Evolutionary conservation across 1,284 basidiomycete genomes (phyloP).

Genomic region (Pseudozyma hubeiensis): DNA sequence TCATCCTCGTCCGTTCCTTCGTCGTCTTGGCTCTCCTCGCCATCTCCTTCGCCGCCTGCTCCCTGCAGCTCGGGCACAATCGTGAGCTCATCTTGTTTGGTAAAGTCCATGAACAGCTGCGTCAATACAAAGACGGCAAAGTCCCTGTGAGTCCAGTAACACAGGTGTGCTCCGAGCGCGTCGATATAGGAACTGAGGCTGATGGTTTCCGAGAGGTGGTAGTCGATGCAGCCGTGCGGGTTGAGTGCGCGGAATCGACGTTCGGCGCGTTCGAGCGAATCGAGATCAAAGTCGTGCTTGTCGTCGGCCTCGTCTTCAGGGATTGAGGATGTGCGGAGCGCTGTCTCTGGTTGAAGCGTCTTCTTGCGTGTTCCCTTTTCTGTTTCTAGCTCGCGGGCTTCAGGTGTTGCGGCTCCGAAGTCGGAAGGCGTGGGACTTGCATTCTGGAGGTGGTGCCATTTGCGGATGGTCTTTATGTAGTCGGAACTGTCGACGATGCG

Average conservation of each 20-base stretch:
- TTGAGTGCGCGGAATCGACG: conserved; percentile 62
- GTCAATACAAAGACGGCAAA: conserved; percentile 62
- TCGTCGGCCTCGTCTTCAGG: conserved; percentile 14
- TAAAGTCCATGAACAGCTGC: conserved; percentile 58
- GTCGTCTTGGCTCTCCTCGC: conserved; percentile 60
- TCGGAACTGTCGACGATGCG: conserved; percentile 30
- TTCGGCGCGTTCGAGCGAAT: conserved; percentile 41
- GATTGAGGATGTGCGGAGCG: conserved; percentile 9
- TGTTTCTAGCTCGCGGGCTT: conserved; percentile 6
- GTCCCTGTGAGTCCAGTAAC: conserved; percentile 60
- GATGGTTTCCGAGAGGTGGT: conserved; percentile 40
- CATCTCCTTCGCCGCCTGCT: conserved; percentile 21
- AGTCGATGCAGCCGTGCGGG: conserved; percentile 65
- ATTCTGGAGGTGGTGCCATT: conserved; percentile 32
- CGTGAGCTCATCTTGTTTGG: conserved; percentile 23
- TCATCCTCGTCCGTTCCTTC: conserved; percentile 11
- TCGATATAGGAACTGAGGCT: conserved; percentile 54
- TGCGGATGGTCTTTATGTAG: conserved; percentile 42
- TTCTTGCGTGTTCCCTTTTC: conserved; percentile 27
- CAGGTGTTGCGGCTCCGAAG: conserved; percentile 5
- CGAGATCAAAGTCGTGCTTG: conserved; percentile 26
- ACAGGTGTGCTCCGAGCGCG: conserved; percentile 59
- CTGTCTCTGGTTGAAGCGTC: conserved; percentile 20
- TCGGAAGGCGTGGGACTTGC: background rate
- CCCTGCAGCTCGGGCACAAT: conserved; percentile 1